A percentile compares a stretch with the other conserved stretches of the same genome.
phyloP scores from a whole-genome alignment of 306 rosid species.

The Trichosanthes truncata region DNA sequence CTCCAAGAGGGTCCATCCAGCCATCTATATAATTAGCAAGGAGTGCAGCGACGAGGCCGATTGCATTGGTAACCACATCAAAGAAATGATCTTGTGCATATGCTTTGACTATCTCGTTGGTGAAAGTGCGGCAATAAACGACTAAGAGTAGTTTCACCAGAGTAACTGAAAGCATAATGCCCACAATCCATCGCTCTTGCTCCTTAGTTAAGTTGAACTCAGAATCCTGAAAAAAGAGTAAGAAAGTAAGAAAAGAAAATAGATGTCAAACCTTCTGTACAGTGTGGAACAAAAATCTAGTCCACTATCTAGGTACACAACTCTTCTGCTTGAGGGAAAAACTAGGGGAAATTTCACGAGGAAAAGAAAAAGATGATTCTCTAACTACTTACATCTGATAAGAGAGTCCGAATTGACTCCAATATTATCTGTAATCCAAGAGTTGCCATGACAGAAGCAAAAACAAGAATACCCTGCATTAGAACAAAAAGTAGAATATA shows the following conservation, averaged over 20 bases:
- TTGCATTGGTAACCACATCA: conserved; percentile 89
- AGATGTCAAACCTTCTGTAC: background rate
- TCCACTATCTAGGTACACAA: background rate
- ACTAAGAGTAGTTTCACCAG: conserved; percentile 61
- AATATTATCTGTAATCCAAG: conserved; percentile 92
- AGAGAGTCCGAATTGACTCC: conserved; percentile 71
- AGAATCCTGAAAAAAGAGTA: conserved; percentile 28
- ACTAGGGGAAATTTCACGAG: background rate
- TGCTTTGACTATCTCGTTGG: conserved; percentile 83
- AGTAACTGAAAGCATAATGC: conserved; percentile 90
- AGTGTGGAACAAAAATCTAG: background rate
- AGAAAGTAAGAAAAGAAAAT: background rate
- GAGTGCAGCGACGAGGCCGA: conserved; percentile 90
- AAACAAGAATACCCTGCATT: conserved; percentile 91
- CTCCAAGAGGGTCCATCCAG: conserved; percentile 99
- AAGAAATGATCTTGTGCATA: conserved; percentile 98
- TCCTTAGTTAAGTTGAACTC: conserved; percentile 51
- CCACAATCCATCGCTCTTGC: conserved; percentile 89
- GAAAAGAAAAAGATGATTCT: background rate
- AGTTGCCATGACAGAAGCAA: conserved; percentile 99
- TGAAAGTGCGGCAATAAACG: conserved; percentile 80
- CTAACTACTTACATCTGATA: conserved; percentile 48
- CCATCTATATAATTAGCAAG: conserved; percentile 67
- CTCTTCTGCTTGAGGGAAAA: background rate
- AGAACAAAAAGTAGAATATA: background rate